Conservation (phyloP, 1,284 basidiomycete genomes). For the Malassezia caprae region DNA sequence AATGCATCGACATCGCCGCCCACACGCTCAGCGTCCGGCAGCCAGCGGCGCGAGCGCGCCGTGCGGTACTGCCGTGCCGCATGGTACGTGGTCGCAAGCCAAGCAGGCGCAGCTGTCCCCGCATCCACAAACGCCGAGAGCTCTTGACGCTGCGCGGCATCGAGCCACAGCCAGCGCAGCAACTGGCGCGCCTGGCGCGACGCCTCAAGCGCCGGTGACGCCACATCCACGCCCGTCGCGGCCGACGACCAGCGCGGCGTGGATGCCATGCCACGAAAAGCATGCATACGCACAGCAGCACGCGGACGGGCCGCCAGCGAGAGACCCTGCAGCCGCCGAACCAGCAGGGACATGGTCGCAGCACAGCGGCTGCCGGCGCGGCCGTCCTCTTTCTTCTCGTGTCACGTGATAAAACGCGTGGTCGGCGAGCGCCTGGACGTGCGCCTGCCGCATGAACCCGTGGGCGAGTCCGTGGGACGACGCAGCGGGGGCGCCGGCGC, state of each 20-base stretch:
- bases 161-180: constrained; percentile 15
- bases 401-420: neutral
- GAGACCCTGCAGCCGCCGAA: neutral
- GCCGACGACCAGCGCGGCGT: neutral
- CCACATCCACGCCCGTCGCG: neutral
- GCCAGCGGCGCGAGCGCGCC: constrained; percentile 15
- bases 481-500: neutral
- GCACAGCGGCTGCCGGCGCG: neutral
- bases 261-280: neutral
- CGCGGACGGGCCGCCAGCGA: neutral
- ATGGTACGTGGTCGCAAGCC: constrained; percentile 1
- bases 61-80: constrained; percentile 14
- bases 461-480: constrained; percentile 17
- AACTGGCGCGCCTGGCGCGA: constrained; percentile 13
- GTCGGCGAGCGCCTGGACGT: neutral
- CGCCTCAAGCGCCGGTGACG: neutral
- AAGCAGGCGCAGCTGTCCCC: neutral
- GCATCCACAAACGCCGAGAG: constrained; percentile 3
- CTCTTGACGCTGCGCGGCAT: constrained; percentile 1
- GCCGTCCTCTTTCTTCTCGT: neutral
- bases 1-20: constrained; percentile 12
- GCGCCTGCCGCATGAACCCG: constrained; percentile 9
- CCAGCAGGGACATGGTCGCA: constrained; percentile 1
- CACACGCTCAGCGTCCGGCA: constrained; percentile 6
- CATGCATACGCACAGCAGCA: neutral